Evolutionary conservation across 257 asterid species (phyloP).

Genomic region (Nicotiana attenuata): DNA sequence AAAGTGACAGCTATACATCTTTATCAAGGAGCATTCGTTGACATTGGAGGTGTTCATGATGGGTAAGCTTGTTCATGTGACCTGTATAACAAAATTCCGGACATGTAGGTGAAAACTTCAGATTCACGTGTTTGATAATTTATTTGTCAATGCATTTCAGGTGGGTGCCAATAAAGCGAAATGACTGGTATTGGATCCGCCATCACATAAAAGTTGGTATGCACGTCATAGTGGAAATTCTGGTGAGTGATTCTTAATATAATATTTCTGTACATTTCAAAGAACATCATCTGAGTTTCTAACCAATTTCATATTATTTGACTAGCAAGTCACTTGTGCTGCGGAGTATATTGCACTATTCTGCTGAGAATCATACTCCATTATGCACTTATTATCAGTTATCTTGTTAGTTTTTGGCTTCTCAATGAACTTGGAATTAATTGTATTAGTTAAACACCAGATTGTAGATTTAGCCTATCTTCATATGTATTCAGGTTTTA

Average conservation of each 20-base stretch:
- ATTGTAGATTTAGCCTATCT: neutral
- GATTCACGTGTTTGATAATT: neutral
- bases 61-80: constrained; percentile 51
- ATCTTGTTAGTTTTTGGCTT: neutral
- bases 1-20: constrained; percentile 87
- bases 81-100: neutral
- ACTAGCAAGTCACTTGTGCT: neutral
- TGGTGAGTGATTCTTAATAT: constrained; percentile 48
- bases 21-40: constrained; percentile 98
- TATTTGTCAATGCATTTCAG: constrained; percentile 35
- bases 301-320: neutral
- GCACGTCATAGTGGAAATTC: constrained; percentile 75
- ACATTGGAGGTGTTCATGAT: constrained; percentile 92
- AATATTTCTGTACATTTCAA: neutral
- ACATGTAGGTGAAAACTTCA: neutral
- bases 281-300: neutral
- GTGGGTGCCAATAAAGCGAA: constrained; percentile 93
- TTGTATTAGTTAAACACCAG: neutral
- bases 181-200: constrained; percentile 99
- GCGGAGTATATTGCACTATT: neutral
- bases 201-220: constrained; percentile 97
- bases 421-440: constrained; percentile 3
- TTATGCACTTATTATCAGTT: neutral
- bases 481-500: neutral
- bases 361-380: constrained; percentile 4